Percentiles rank a stretch among this genome's conserved stretches.
Conservation (phyloP, 345 rosid species). For the Balakata baccata region DNA sequence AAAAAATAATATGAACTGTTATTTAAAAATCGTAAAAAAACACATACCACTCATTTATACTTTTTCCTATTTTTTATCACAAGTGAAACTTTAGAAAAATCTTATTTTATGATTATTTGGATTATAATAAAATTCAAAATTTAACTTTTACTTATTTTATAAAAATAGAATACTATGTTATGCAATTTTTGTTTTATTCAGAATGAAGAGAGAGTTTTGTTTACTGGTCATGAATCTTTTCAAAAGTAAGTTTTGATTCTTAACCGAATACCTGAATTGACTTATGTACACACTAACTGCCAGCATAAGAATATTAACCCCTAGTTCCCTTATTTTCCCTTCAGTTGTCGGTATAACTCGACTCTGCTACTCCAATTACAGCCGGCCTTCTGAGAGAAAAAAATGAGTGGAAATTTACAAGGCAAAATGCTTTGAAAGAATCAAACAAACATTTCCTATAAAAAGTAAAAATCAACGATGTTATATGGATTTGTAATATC, state of each 20-base stretch:
- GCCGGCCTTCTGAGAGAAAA: slow-evolving; percentile 18
- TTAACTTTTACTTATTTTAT: too few relatives aligned
- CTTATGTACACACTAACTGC: slow-evolving; percentile 33
- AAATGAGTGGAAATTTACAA: slow-evolving; percentile 37
- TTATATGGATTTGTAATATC: slow-evolving; percentile 11
- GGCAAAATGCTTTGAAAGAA: slow-evolving; percentile 30
- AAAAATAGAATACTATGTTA: too few relatives aligned
- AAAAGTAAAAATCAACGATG: slow-evolving; percentile 6
- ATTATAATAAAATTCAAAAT: too few relatives aligned
- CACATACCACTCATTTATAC: too few relatives aligned
- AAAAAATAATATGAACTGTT: too few relatives aligned
- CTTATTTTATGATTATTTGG: too few relatives aligned
- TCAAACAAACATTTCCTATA: slow-evolving; percentile 21
- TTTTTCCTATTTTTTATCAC: too few relatives aligned
- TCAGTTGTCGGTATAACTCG: slow-evolving; percentile 21
- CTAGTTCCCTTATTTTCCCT: slow-evolving; percentile 22
- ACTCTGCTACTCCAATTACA: slow-evolving; percentile 28
- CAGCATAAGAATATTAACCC: slow-evolving; percentile 4
- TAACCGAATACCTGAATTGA: slow-evolving; percentile 16
- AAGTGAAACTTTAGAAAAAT: too few relatives aligned
- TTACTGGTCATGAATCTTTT: neutral
- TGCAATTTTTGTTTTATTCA: too few relatives aligned
- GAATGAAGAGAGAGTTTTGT: neutral
- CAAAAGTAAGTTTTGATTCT: neutral
- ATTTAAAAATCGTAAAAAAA: too few relatives aligned